Evolutionary conservation across 805 yeast genomes (phyloP).

Genomic region (Metschnikowia lunata): DNA sequence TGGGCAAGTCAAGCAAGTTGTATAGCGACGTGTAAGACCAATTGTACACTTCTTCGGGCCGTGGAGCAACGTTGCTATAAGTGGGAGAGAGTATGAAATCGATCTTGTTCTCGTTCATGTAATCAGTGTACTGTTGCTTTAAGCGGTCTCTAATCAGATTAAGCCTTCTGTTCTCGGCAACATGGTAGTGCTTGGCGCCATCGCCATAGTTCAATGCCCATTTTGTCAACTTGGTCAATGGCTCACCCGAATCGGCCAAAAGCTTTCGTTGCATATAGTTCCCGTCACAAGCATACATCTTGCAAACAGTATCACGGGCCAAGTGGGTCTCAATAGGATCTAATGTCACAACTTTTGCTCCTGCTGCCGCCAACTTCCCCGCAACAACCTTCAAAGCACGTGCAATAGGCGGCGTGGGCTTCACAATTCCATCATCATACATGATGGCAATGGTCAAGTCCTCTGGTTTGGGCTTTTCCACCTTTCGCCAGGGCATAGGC

Average conservation of each 20-base stretch:
- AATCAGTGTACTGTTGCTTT: slow-evolving; percentile 53
- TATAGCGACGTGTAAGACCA: slow-evolving; percentile 80
- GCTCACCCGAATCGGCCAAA: slow-evolving; percentile 64
- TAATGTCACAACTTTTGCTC: slow-evolving; percentile 53
- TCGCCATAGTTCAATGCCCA: slow-evolving; percentile 57
- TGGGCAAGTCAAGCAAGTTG: slow-evolving; percentile 70
- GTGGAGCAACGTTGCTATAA: slow-evolving; percentile 69
- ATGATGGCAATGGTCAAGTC: slow-evolving; percentile 56
- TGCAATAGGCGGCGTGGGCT: slow-evolving; percentile 61
- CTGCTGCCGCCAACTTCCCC: slow-evolving; percentile 52
- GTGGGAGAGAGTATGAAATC: slow-evolving; percentile 69
- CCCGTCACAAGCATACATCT: slow-evolving; percentile 65
- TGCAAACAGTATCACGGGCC: slow-evolving; percentile 55
- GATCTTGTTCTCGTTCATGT: slow-evolving; percentile 49
- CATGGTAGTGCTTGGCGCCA: slow-evolving; percentile 45
- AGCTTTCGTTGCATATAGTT: slow-evolving; percentile 51
- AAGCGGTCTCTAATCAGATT: slow-evolving; percentile 53
- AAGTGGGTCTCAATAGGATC: slow-evolving; percentile 54
- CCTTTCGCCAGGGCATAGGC: slow-evolving; percentile 52
- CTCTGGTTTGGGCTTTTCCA: slow-evolving; percentile 34
- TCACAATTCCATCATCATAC: slow-evolving; percentile 61
- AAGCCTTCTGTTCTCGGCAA: slow-evolving; percentile 52
- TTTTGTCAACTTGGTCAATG: slow-evolving; percentile 57
- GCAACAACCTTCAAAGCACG: slow-evolving; percentile 51
- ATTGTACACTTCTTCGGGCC: slow-evolving; percentile 56